Conservation (phyloP, 192 early-diverging fungal species). For the Coemansia nantahalensis region DNA sequence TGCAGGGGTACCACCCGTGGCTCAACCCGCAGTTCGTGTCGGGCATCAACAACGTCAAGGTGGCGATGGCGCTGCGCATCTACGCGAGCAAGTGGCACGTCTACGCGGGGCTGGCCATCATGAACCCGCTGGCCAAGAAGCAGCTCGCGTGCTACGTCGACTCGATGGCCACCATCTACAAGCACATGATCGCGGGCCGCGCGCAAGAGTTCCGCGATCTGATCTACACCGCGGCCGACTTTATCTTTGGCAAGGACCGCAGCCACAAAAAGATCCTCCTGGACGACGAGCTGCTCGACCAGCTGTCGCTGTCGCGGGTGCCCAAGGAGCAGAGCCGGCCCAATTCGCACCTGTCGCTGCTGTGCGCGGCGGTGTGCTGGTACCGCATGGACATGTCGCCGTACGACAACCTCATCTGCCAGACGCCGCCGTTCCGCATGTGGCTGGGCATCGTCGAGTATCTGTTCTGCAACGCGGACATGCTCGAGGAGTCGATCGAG, state of each 20-base stretch:
- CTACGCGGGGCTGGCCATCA: conserved; percentile 89
- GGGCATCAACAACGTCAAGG: conserved; percentile 97
- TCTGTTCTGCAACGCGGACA: conserved; percentile 73
- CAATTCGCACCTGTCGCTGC: conserved; percentile 92
- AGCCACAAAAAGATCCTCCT: conserved; percentile 68
- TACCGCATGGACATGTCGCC: conserved; percentile 77
- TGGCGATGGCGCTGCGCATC: conserved; percentile 89
- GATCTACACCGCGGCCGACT: conserved; percentile 71
- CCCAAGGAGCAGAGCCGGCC: conserved; percentile 64
- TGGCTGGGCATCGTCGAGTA: conserved; percentile 96
- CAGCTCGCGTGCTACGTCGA: conserved; percentile 89
- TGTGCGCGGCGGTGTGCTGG: conserved; percentile 97
- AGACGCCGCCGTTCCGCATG: conserved; percentile 92
- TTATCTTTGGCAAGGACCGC: conserved; percentile 75
- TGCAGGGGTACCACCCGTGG: conserved; percentile 85
- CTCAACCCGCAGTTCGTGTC: conserved; percentile 81
- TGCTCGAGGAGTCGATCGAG: conserved; percentile 85
- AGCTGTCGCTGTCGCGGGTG: conserved; percentile 84
- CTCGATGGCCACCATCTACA: conserved; percentile 88
- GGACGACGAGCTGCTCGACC: conserved; percentile 82
- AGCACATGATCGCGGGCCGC: conserved; percentile 89
- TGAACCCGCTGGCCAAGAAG: conserved; percentile 83
- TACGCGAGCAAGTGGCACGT: conserved; percentile 98
- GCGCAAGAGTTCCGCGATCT: conserved; percentile 72
- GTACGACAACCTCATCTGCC: conserved; percentile 92